Percentiles rank a stretch among this genome's conserved stretches.
Conservation (phyloP, 1,284 basidiomycete species). For the Cryptococcus sp. region DNA sequence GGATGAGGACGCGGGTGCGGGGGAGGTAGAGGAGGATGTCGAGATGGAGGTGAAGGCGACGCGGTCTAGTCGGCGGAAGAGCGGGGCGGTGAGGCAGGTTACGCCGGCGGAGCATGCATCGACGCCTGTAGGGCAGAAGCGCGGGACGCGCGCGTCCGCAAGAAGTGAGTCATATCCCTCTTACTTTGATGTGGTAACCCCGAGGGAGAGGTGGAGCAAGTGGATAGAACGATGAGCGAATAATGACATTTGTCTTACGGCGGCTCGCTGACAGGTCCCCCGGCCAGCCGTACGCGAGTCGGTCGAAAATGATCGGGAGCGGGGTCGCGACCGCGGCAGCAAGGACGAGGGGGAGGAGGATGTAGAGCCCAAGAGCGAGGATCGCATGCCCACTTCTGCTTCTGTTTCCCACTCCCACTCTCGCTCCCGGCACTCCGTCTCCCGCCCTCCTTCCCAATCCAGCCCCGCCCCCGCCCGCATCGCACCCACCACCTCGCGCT, state of each 20-base stretch:
- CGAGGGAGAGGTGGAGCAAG: neutral
- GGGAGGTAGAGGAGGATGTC: slow-evolving; percentile 26
- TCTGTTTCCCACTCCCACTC: slow-evolving; percentile 3
- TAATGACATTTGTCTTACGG: neutral
- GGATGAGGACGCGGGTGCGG: slow-evolving; percentile 17
- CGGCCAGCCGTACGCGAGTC: slow-evolving; percentile 27
- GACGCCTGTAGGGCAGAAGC: slow-evolving; percentile 15
- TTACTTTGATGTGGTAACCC: neutral
- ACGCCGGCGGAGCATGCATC: slow-evolving; percentile 1
- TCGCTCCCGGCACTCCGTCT: too few relatives aligned
- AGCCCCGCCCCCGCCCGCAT: too few relatives aligned
- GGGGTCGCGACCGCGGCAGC: neutral
- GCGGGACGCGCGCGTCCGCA: slow-evolving; percentile 19
- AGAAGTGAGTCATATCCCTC: slow-evolving; percentile 14
- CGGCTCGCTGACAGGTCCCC: slow-evolving; percentile 31
- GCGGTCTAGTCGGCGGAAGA: slow-evolving; percentile 26
- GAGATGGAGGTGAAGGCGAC: slow-evolving; percentile 21
- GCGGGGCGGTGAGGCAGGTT: slow-evolving; percentile 7
- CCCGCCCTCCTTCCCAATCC: neutral
- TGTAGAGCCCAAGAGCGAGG: neutral
- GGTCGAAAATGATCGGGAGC: slow-evolving; percentile 23
- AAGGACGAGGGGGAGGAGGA: slow-evolving; percentile 1
- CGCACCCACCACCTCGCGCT: slow-evolving; percentile 4
- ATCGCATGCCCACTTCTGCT: slow-evolving; percentile 8
- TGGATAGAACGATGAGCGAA: neutral